Evolutionary conservation across 768 basidiomycete genomes (phyloP), one percentile per base, ranked within the genome.

Genomic region (Pulveroboletus frians): DNA sequence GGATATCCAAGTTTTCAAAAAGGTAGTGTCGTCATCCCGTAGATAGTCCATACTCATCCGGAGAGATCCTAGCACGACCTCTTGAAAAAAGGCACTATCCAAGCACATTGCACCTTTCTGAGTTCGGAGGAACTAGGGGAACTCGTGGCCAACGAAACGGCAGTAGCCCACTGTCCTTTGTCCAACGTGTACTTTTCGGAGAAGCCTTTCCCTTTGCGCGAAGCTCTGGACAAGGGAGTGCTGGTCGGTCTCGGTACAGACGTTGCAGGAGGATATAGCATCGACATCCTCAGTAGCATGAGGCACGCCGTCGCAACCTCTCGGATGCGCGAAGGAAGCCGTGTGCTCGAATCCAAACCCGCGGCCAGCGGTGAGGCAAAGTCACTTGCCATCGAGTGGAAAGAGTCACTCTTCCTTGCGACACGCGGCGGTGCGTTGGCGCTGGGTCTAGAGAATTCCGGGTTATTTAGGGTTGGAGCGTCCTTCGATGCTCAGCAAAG

Each of bases 31-130:
- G 27, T 41, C 48, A 45, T 37, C 43, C 9, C 42, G 39, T 35
- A 29, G 23, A n/a, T 10, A 43, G 6, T 4, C 9, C 39, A 34
- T 39, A 17, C 49, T 63, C 46, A 65, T 40, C 37, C 1, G 7
- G 10, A 38, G 53, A 27, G 11, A 26, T 47, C 34, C 34, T 64
- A 90, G 88, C 58, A 73, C 55, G 68, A 71, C 7, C 74, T 92
- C 5, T 69, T 92, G 41, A 84, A 81, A 1, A 59, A 73, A 1
- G 76, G 76, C 13, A 85, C 89, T 0, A 66, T 93, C 11, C 88
- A 92, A 72, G 92, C 91, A 0, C 92, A 94, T 64, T 94, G 92
- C 69, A 95, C 92, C 2, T 92, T 85, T 67, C 75, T 92, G 29
- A 62, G 69, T n/a, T 46, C 65, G 0, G 65, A 74, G 0, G 73